Conservation (phyloP, 768 basidiomycete species). For the Hericium erinaceus region DNA sequence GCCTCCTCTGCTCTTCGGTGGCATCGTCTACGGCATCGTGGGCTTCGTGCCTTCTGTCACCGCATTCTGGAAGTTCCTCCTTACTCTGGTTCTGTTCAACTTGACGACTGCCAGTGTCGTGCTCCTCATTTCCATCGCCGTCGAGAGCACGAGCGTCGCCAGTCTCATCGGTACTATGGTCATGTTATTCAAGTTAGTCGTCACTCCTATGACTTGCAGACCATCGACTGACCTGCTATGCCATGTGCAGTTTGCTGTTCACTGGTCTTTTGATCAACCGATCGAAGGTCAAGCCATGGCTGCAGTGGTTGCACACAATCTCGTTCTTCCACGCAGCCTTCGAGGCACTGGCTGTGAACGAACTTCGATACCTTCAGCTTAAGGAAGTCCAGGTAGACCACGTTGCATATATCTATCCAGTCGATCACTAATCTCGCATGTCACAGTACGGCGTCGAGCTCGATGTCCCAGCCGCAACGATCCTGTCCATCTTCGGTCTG, state of each 20-base stretch:
- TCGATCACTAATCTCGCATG: neutral
- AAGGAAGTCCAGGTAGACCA: conserved; percentile 75
- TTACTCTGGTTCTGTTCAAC: conserved; percentile 94
- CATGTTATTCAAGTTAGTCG: conserved; percentile 94
- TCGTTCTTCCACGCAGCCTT: conserved; percentile 99
- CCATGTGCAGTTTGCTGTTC: conserved; percentile 66
- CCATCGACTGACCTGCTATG: neutral
- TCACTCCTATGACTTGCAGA: neutral
- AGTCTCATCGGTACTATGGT: conserved; percentile 90
- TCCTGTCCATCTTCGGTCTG: conserved; percentile 90
- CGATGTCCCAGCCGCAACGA: conserved; percentile 92
- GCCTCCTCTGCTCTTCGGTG: conserved; percentile 91
- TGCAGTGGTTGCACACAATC: conserved; percentile 82
- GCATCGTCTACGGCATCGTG: conserved; percentile 90
- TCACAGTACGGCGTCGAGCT: conserved; percentile 89
- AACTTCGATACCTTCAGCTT: conserved; percentile 85
- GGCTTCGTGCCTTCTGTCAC: conserved; percentile 87
- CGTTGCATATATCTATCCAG: neutral
- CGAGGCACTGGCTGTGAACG: conserved; percentile 96
- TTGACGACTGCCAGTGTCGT: conserved; percentile 91
- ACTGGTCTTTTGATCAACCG: conserved; percentile 94
- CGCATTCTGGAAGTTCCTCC: conserved; percentile 97
- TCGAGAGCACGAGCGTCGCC: conserved; percentile 80
- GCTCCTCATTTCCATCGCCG: conserved; percentile 81
- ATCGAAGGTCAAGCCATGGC: conserved; percentile 59